Conservation (phyloP, 2,329 filamentous ascomycete species). For the Cylindrodendrum hubeiense region DNA sequence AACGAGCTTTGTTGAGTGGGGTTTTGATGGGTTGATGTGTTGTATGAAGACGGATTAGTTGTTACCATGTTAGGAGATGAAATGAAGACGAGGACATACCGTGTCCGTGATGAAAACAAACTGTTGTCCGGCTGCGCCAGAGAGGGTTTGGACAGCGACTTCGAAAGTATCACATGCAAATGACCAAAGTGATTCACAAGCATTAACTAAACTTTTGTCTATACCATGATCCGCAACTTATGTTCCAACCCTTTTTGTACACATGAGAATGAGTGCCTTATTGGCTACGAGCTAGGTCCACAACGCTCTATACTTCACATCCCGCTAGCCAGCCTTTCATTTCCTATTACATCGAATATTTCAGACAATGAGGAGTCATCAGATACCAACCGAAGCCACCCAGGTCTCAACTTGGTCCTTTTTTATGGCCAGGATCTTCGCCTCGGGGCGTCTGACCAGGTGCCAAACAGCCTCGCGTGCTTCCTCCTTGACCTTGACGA, state of each 20-base stretch:
- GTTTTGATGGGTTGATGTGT: background rate
- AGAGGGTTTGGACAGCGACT: too few species aligned
- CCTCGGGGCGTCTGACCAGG: background rate
- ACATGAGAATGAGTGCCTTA: background rate
- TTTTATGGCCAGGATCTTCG: background rate
- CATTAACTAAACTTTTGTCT: background rate
- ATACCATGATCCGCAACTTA: background rate
- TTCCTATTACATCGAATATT: background rate
- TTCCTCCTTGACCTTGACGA: conserved; percentile 19
- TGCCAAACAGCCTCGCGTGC: conserved; percentile 15
- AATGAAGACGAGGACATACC: background rate
- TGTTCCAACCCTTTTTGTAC: background rate
- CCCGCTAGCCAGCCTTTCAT: background rate
- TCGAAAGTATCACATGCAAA: too few species aligned
- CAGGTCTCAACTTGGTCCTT: background rate
- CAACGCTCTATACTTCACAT: background rate
- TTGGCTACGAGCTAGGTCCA: background rate
- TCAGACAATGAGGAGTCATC: background rate
- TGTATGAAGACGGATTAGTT: background rate
- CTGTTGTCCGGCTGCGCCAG: too few species aligned
- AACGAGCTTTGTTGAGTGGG: background rate
- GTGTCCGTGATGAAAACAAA: background rate
- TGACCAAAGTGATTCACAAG: background rate
- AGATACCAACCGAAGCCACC: background rate
- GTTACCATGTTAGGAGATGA: background rate